These are phyloP conservation scores for Cyclotella atomus DNA, from an alignment of 108 stramenopile species.

Conservation along the genomic window DNA sequence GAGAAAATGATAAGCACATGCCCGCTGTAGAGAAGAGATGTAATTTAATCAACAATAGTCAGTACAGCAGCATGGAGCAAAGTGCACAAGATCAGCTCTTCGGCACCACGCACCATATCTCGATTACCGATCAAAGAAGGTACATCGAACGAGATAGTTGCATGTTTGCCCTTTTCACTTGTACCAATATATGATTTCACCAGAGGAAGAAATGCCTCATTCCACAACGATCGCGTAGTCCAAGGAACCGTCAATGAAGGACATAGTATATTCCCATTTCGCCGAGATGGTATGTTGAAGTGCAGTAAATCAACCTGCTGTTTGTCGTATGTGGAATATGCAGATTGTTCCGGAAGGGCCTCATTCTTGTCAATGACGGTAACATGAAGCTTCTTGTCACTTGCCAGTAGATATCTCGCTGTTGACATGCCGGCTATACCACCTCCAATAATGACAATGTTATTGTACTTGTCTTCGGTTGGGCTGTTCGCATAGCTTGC, in stretches of 20 bases:
- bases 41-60: neutral
- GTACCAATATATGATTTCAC: conserved; percentile 14
- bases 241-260: conserved; percentile 44
- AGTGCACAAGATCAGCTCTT: neutral
- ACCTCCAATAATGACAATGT: conserved; percentile 39
- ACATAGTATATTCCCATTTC: conserved; percentile 44
- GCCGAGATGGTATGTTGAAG: conserved; percentile 28
- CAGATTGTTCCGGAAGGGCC: neutral
- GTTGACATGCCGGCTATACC: conserved; percentile 45
- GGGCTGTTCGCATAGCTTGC: neutral
- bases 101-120: conserved; percentile 33
- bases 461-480: conserved; percentile 1
- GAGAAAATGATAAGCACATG: conserved; percentile 32
- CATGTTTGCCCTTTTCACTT: no score
- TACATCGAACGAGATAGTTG: conserved; percentile 36
- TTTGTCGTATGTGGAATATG: neutral
- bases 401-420: conserved; percentile 31
- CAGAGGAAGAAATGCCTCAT: conserved; percentile 31
- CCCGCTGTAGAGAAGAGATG: conserved; percentile 15
- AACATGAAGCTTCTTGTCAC: conserved; percentile 6
- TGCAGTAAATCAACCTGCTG: conserved; percentile 13
- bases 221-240: conserved; percentile 31
- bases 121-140: conserved; percentile 19
- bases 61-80: no score
- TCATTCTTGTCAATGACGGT: conserved; percentile 36